Evolutionary conservation across 345 rosid species (phyloP).

Genomic region (Mallotus nudiflorus): DNA sequence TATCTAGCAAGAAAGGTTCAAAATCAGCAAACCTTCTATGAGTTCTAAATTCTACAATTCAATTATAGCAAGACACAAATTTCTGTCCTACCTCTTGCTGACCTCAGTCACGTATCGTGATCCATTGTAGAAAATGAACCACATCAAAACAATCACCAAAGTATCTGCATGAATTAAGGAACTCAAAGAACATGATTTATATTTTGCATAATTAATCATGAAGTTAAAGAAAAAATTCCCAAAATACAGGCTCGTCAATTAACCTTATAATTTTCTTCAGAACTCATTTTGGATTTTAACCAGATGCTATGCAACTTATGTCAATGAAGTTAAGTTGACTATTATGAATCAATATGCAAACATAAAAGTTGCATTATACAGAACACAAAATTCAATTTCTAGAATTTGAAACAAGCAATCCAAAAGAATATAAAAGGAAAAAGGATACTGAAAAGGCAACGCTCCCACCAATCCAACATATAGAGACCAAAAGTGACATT

Average conservation of each 20-base stretch:
- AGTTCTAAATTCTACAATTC: no score
- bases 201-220: no score
- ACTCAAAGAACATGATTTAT: background rate
- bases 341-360: background rate
- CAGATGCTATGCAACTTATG: no score
- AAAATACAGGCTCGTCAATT: background rate
- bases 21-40: no score
- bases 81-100: slow-evolving; percentile 52
- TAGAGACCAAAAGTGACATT: slow-evolving; percentile 95
- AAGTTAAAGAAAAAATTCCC: background rate
- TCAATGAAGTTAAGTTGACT: no score
- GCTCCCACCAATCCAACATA: slow-evolving; percentile 99
- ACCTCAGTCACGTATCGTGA: slow-evolving; percentile 60
- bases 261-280: background rate
- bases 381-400: background rate
- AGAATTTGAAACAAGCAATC: background rate
- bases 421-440: background rate
- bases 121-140: slow-evolving; percentile 77
- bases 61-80: background rate
- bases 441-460: slow-evolving; percentile 97
- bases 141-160: slow-evolving; percentile 81
- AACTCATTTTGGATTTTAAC: no score
- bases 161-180: slow-evolving; percentile 67
- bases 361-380: background rate
- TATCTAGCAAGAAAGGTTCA: no score